Percentiles rank a stretch among this genome's conserved stretches.
These are phyloP conservation scores for Leccinellum luteum DNA, from an alignment of 768 basidiomycete species.

Conservation along the genomic window DNA sequence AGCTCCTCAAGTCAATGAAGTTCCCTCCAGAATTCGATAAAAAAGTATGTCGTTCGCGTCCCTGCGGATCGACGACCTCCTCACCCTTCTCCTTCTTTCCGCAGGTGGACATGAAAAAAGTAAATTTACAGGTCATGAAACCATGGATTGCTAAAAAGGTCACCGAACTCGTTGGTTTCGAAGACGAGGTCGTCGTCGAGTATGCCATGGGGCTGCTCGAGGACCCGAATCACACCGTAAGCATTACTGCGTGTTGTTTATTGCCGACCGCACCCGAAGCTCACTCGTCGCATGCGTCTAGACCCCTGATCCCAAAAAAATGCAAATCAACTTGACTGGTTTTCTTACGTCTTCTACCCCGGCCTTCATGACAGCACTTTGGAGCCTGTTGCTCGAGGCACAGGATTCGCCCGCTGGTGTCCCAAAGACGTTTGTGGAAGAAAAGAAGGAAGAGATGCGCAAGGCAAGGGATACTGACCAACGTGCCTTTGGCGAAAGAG, in stretches of 20 bases:
- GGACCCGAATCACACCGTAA: slow-evolving; percentile 77
- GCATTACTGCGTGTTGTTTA: slow-evolving; percentile 21
- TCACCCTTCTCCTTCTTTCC: background rate
- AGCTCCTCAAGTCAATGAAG: slow-evolving; percentile 84
- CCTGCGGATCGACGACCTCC: background rate
- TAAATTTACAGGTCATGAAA: slow-evolving; percentile 86
- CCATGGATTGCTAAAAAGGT: slow-evolving; percentile 97
- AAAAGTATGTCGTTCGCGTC: slow-evolving; percentile 50
- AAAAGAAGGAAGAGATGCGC: slow-evolving; percentile 91
- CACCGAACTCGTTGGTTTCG: slow-evolving; percentile 85
- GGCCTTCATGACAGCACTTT: slow-evolving; percentile 82
- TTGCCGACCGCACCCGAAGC: background rate
- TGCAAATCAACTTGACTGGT: slow-evolving; percentile 93
- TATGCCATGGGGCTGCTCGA: slow-evolving; percentile 95
- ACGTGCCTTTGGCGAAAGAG: slow-evolving; percentile 66
- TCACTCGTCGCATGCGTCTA: slow-evolving; percentile 28
- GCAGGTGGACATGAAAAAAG: slow-evolving; percentile 93
- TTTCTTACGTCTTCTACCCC: slow-evolving; percentile 88
- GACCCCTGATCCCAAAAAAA: slow-evolving; percentile 90
- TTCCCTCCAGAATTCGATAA: slow-evolving; percentile 88
- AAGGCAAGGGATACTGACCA: slow-evolving; percentile 60
- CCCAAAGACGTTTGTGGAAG: slow-evolving; percentile 85
- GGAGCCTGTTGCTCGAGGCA: slow-evolving; percentile 91
- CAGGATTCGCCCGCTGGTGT: slow-evolving; percentile 87
- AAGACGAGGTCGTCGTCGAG: slow-evolving; percentile 96